Conservation (phyloP, 805 yeast species). For the Priceomyces medius region DNA sequence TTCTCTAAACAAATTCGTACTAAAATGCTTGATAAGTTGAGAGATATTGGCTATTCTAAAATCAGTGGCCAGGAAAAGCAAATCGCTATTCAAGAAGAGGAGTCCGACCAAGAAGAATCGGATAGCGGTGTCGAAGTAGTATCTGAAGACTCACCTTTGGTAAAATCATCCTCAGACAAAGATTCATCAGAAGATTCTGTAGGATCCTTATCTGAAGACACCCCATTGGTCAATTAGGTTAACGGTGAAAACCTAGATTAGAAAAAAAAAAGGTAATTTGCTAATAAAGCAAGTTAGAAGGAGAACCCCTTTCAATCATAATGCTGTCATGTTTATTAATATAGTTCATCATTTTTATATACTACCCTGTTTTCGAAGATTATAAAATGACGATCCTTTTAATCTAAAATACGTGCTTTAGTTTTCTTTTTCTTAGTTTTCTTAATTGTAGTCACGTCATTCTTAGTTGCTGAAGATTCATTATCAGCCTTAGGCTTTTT, state of each 20-base stretch:
- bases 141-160: constrained; percentile 9
- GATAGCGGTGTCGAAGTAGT: constrained; percentile 12
- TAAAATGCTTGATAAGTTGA: constrained; percentile 49
- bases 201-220: constrained; percentile 19
- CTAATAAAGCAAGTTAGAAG: background rate
- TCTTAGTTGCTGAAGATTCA: constrained; percentile 11
- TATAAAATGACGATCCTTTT: constrained; percentile 4
- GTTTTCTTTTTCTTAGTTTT: constrained; percentile 38
- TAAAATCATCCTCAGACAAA: constrained; percentile 9
- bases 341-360: background rate
- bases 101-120: constrained; percentile 6
- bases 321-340: constrained; percentile 3
- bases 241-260: constrained; percentile 4
- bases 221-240: constrained; percentile 17
- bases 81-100: background rate
- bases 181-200: constrained; percentile 9
- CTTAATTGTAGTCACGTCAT: constrained; percentile 29
- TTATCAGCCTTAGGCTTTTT: background rate
- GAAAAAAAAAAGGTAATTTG: constrained; percentile 7
- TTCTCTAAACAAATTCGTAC: constrained; percentile 58
- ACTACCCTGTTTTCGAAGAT: background rate
- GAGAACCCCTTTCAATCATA: too few relatives aligned
- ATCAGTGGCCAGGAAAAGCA: background rate
- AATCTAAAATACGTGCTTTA: constrained; percentile 38
- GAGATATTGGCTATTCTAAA: constrained; percentile 44